Base-by-base conservation (phyloP, 768 basidiomycete genomes). In the Gymnopilus junonius region DNA sequence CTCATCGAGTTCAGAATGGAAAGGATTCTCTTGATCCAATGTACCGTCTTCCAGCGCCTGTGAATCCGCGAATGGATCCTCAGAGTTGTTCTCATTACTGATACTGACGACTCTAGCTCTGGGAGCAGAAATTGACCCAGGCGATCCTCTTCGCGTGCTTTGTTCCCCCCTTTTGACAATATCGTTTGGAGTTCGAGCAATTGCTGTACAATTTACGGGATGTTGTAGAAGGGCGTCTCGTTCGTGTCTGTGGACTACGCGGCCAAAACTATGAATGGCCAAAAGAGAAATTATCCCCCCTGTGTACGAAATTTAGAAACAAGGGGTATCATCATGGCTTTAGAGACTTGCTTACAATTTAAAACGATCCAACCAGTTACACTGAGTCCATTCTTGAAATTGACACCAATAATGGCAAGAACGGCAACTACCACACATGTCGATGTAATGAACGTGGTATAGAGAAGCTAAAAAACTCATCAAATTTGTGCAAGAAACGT, bases 181-280 rank as follows among this genome's bases (percentile, higher is more conserved):
- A 15, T 71, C 62, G 57, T 71, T 70, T 21, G 66, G 68, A 12
- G 77, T 75, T 56, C 73, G 74, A 32, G 71, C 62, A 39, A 77
- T 72, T 14, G 71, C 74, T 51, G 79, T 75, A 74, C 81, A 83
- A 2, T 76, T 74, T 3, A 75, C 71, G 2, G 85, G 80, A 59
- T 83, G 79, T 55, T 84, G 83, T 11, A 88, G 69, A 32, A 87
- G 71, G 1, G 81, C 79, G 43, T 89, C 87, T 45, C 80, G 74
- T 70, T 90, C 87, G 65, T 88, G 85, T n/a, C 88, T 80, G 31
- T 78, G 80, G 20, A 88, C 80, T 8, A 88, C 87, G 21, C 85
- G 80, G 43, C 82, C 77, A 65, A 87, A 87, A 71, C 85, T 87
- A 65, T 87, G 84, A 64, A 89, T 83, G 14, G 82, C 80, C 35